A percentile compares a stretch with the other conserved stretches of the same genome.
Conservation (phyloP, 441 rosid species). For the Rhodomyrtus psidioides region DNA sequence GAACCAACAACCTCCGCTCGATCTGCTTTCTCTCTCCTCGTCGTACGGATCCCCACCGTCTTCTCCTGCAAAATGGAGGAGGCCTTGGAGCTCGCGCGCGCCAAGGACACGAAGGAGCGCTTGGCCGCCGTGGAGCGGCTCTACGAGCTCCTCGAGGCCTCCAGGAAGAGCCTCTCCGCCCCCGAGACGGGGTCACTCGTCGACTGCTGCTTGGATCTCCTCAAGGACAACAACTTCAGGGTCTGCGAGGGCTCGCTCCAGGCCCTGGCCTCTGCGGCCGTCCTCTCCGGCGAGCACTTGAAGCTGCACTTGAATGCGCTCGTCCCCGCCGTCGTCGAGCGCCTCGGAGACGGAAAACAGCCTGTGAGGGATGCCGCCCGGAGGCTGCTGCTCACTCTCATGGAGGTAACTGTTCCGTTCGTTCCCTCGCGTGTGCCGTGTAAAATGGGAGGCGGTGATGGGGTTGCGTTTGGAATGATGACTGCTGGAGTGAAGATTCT, state of each 20-base stretch:
- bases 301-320: constrained; percentile 94
- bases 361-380: constrained; percentile 97
- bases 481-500: neutral
- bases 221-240: constrained; percentile 85
- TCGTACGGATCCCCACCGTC: constrained; percentile 27
- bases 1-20: neutral
- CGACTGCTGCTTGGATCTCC: constrained; percentile 94
- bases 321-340: constrained; percentile 92
- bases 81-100: constrained; percentile 92
- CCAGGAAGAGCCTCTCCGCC: constrained; percentile 63
- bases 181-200: constrained; percentile 82
- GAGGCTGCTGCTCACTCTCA: constrained; percentile 83
- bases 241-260: constrained; percentile 95
- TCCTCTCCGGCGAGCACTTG: constrained; percentile 92
- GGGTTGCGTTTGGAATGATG: neutral
- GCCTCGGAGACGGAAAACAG: constrained; percentile 89
- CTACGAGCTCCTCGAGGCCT: constrained; percentile 85
- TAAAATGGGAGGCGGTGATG: neutral
- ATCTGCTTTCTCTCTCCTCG: neutral
- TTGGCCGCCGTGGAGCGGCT: constrained; percentile 98
- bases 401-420: constrained; percentile 57
- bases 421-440: neutral
- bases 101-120: constrained; percentile 96
- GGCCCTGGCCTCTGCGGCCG: constrained; percentile 99
- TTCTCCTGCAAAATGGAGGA: constrained; percentile 55